Conservation (phyloP, 371 early-diverging fungal genomes). For the Funneliformis caledonium region DNA sequence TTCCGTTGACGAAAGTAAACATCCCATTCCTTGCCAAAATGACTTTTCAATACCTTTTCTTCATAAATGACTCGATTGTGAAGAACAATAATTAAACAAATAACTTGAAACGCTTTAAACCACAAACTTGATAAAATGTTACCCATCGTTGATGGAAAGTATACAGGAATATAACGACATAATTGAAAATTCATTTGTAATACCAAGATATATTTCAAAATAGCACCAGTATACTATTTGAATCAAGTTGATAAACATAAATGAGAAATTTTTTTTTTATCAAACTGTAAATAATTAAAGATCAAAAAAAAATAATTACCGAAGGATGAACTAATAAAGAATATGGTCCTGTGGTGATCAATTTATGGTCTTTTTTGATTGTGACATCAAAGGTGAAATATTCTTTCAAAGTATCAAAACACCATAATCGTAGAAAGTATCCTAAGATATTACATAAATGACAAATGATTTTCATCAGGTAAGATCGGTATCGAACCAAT, state of each 20-base stretch:
- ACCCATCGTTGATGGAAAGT: no score
- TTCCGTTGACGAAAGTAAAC: not conserved
- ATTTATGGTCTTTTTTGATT: conserved; percentile 6
- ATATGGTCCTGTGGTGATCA: conserved; percentile 27
- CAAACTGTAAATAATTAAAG: no score
- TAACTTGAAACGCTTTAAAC: no score
- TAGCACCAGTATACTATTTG: not conserved
- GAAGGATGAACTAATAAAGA: conserved; percentile 26
- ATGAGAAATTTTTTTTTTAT: not conserved
- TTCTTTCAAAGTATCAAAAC: conserved; percentile 11
- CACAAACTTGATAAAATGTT: no score
- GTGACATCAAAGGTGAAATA: conserved; percentile 33
- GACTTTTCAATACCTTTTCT: conserved; percentile 6
- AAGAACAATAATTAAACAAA: no score
- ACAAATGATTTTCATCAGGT: not conserved
- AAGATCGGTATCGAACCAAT: not conserved
- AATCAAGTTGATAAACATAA: not conserved
- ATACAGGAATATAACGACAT: no score
- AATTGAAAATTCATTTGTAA: no score
- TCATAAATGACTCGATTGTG: not conserved
- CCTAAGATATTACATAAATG: not conserved
- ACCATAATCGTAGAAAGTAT: not conserved
- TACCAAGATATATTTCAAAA: not conserved
- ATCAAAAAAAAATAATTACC: not conserved
- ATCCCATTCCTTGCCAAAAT: conserved; percentile 23